Base-by-base conservation (phyloP, 768 basidiomycete genomes). In the Rhodosporidiobolus odoratus region DNA sequence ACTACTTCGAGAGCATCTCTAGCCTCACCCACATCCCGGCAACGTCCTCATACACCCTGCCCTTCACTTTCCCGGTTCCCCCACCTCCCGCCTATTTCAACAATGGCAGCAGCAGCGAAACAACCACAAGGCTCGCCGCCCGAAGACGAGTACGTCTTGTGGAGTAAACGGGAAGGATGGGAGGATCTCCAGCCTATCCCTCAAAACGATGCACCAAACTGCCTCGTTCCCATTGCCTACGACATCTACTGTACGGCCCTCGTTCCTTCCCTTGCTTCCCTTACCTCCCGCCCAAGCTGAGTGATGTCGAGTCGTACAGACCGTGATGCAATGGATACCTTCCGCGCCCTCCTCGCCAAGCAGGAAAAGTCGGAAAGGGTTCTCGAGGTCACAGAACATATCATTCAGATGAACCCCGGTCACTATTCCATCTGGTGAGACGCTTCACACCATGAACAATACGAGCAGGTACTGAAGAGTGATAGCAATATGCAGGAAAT, bases 371-470 rank as follows among this genome's bases (percentile, higher is more conserved):
- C 88, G 71, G 80, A 83, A 27, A 84, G 95, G 43, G 92, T 89
- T 17, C 85, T 99, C 62, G 85, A 89, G 75, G 83, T 99, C 38
- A 99, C 96, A 0, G 91, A 95, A 80, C 83, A 82, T 47, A 86
- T 98, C 76, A 95, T 99, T 73, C 84, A 88, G 35, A 82, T 89
- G 80, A 99, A 99, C 78, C 94, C 96, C 9, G 92, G 91, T 2
- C 96, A 98, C 78, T 99, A 97, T 78, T 89, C 93, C 60, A 92
- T 94, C 75, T 99, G 96, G 95, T 93, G 78, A 68, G 87, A 78
- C 45, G 54, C 35, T 59, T 37, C 53, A 34, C 40, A 30, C 47
- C n/a, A 27, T 40, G 21, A 40, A 43, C 12, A 43, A 13, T 30
- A 56, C 30, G 17, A n/a, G 2, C 2, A 34, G 16, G n/a, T 52